phyloP scores from a whole-genome alignment of 129 eudicot species.

The Ambrosia artemisiifolia region DNA sequence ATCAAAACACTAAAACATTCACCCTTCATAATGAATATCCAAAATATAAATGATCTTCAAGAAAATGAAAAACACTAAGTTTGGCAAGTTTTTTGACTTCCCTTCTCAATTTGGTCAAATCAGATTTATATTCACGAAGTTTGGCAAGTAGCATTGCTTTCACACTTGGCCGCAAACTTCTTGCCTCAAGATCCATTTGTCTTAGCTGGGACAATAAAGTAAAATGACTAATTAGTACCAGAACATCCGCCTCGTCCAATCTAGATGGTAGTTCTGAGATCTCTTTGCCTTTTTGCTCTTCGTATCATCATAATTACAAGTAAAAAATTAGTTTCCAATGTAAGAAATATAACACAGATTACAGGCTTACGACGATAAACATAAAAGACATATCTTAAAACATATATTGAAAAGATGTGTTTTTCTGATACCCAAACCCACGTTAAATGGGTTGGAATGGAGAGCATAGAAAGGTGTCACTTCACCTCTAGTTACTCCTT shows the following conservation, averaged over 20 bases:
- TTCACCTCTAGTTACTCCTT: too few species aligned
- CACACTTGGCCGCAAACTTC: slow-evolving; percentile 91
- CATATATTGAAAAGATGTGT: too few species aligned
- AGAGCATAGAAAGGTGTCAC: too few species aligned
- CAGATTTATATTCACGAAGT: slow-evolving; percentile 94
- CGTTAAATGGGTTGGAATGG: too few species aligned
- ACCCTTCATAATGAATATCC: too few species aligned
- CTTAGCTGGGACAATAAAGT: slow-evolving; percentile 53
- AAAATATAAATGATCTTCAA: too few species aligned
- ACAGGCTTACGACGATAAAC: too few species aligned
- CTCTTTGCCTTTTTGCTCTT: slow-evolving; percentile 72
- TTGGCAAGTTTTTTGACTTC: slow-evolving; percentile 74
- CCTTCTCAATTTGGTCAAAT: slow-evolving; percentile 77
- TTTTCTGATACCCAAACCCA: too few species aligned
- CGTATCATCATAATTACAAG: slow-evolving; percentile 26
- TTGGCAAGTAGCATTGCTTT: slow-evolving; percentile 95
- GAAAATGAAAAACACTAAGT: too few species aligned
- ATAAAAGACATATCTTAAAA: too few species aligned
- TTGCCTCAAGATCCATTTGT: slow-evolving; percentile 98
- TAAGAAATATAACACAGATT: not conserved
- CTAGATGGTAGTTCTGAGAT: slow-evolving; percentile 72
- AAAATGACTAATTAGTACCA: slow-evolving; percentile 53
- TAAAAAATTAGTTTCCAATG: slow-evolving; percentile 9
- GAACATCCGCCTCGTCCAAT: slow-evolving; percentile 87
- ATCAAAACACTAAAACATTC: too few species aligned